Evolutionary conservation across 1,284 basidiomycete species (phyloP).

Genomic region (Paramarasmius palmivorus): DNA sequence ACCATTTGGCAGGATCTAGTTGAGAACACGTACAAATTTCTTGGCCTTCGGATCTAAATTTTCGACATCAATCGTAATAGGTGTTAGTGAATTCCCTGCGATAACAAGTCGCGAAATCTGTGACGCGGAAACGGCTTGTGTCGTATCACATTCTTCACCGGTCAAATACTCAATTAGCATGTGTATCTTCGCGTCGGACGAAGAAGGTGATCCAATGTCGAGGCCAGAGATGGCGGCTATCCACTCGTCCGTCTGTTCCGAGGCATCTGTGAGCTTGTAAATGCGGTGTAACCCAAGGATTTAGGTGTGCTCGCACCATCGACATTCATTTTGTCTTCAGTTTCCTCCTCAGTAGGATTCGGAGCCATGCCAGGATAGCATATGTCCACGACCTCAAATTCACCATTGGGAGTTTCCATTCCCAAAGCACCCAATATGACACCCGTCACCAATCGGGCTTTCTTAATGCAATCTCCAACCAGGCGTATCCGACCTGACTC

Average conservation of each 20-base stretch:
- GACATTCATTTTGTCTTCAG: slow-evolving; percentile 45
- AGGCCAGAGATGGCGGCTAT: slow-evolving; percentile 87
- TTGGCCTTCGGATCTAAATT: slow-evolving; percentile 52
- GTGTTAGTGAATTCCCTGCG: slow-evolving; percentile 82
- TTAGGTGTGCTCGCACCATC: slow-evolving; percentile 39
- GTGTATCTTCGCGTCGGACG: slow-evolving; percentile 75
- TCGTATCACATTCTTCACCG: slow-evolving; percentile 76
- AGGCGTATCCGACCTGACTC: slow-evolving; percentile 91
- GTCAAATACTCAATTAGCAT: slow-evolving; percentile 86
- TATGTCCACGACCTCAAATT: slow-evolving; percentile 93
- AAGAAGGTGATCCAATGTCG: slow-evolving; percentile 58
- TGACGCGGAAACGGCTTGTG: slow-evolving; percentile 66
- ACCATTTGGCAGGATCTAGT: slow-evolving; percentile 9
- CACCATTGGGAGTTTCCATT: slow-evolving; percentile 84
- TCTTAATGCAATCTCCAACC: slow-evolving; percentile 67
- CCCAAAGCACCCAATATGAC: slow-evolving; percentile 90
- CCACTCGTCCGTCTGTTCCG: slow-evolving; percentile 59
- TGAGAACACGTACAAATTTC: slow-evolving; percentile 51
- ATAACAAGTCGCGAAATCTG: slow-evolving; percentile 83
- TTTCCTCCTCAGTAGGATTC: slow-evolving; percentile 39
- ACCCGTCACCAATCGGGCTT: slow-evolving; percentile 78
- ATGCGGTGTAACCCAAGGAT: slow-evolving; percentile 10
- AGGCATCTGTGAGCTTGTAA: background rate
- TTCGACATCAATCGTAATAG: slow-evolving; percentile 36
- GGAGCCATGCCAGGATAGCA: slow-evolving; percentile 85